Evolutionary conservation across 176 grass and related monocot species (phyloP).

Genomic region (Zea luxurians): DNA sequence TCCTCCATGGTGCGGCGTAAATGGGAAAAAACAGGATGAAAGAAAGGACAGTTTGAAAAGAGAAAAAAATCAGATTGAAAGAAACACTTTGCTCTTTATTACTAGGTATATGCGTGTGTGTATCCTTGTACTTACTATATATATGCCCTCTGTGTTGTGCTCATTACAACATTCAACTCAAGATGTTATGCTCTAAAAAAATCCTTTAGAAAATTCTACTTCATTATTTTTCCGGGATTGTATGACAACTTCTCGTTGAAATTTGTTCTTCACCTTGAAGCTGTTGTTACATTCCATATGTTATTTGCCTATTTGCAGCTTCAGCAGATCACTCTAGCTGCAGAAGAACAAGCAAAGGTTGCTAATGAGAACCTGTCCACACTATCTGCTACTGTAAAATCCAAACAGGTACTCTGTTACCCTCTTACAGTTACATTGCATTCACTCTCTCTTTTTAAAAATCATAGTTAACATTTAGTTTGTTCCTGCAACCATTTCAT

Average conservation of each 20-base stretch:
- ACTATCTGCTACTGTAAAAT: conserved; percentile 32
- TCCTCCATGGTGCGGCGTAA: no score
- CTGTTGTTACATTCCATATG: conserved; percentile 2
- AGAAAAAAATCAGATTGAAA: no score
- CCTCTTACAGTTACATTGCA: conserved; percentile 19
- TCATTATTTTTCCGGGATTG: not conserved
- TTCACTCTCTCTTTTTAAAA: conserved; percentile 9
- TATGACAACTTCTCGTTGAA: not conserved
- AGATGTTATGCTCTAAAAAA: not conserved
- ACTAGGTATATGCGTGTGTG: not conserved
- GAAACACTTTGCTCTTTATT: no score
- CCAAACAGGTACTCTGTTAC: conserved; percentile 47
- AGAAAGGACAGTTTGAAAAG: no score
- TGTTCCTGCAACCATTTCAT: conserved; percentile 33
- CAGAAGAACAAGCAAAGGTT: conserved; percentile 62
- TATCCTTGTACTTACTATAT: not conserved
- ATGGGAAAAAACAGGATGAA: no score
- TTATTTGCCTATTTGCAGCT: conserved; percentile 57
- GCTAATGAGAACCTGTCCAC: conserved; percentile 53
- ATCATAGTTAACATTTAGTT: conserved; percentile 7
- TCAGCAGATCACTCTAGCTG: conserved; percentile 49
- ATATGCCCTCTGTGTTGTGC: not conserved
- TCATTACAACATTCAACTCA: not conserved
- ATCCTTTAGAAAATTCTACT: not conserved
- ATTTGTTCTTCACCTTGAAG: not conserved